These are phyloP conservation scores for Termitomyces sp. DNA, from an alignment of 768 basidiomycete genomes.

Conservation along the genomic window DNA sequence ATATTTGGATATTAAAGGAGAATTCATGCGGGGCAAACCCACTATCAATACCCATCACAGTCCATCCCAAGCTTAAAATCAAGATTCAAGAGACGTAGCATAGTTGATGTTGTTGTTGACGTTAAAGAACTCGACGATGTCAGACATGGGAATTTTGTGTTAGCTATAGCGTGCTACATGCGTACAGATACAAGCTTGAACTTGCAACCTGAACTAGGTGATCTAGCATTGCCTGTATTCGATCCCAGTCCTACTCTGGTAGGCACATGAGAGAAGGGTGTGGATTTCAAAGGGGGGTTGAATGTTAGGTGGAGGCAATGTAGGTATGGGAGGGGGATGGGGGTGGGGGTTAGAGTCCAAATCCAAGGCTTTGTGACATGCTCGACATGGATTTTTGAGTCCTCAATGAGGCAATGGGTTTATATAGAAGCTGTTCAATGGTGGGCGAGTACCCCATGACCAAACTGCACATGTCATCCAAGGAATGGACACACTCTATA, in stretches of 20 bases:
- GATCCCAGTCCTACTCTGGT: not conserved
- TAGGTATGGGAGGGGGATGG: not conserved
- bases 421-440: conserved; percentile 31
- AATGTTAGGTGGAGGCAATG: not conserved
- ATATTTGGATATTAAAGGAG: no score
- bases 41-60: no score
- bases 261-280: not conserved
- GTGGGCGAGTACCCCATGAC: conserved; percentile 28
- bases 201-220: not conserved
- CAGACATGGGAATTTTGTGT: not conserved
- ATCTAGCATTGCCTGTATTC: conserved; percentile 28
- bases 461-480: conserved; percentile 33
- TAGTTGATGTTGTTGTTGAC: no score
- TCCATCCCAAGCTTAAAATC: no score
- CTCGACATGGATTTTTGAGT: conserved; percentile 28
- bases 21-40: no score
- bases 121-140: not conserved
- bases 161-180: not conserved
- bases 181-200: not conserved
- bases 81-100: no score
- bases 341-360: conserved; percentile 7
- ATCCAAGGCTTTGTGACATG: conserved; percentile 16
- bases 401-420: conserved; percentile 31
- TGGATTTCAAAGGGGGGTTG: not conserved
- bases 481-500: conserved; percentile 29